Conservation (phyloP, 768 basidiomycete genomes). For the Collybiopsis confluens region DNA sequence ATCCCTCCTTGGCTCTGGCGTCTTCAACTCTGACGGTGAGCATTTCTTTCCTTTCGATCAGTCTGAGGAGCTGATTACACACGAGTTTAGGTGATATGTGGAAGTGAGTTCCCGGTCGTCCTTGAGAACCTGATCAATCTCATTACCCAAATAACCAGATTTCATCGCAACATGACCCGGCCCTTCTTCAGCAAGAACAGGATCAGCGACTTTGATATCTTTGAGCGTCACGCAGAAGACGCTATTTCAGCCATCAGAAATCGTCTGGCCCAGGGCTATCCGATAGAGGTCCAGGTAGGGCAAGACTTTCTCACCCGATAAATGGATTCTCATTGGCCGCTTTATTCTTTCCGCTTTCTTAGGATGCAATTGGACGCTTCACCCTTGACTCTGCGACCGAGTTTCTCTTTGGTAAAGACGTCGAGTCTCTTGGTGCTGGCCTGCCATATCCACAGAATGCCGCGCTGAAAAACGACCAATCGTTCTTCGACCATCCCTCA, state of each 20-base stretch:
- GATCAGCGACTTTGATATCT: too few species aligned
- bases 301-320: background rate
- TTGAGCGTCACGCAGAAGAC: slow-evolving; percentile 9
- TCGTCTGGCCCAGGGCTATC: slow-evolving; percentile 40
- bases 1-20: slow-evolving; percentile 47
- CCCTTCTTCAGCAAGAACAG: too few species aligned
- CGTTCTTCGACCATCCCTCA: slow-evolving; percentile 25
- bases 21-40: slow-evolving; percentile 55
- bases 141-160: too few species aligned
- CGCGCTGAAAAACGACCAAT: slow-evolving; percentile 14
- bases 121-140: too few species aligned
- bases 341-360: background rate
- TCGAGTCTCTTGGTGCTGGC: slow-evolving; percentile 40
- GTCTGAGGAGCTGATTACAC: background rate
- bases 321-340: background rate
- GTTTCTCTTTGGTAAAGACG: slow-evolving; percentile 50
- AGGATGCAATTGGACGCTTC: slow-evolving; percentile 53
- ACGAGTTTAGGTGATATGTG: background rate
- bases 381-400: slow-evolving; percentile 58
- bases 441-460: slow-evolving; percentile 42
- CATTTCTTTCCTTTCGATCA: background rate
- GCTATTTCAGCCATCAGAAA: slow-evolving; percentile 37
- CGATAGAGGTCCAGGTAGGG: slow-evolving; percentile 54
- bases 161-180: too few species aligned
- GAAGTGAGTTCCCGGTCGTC: too few species aligned